These are phyloP conservation scores for Pythium rhizo-oryzae DNA, from an alignment of 352 stramenopile genomes.

Conservation along the genomic window DNA sequence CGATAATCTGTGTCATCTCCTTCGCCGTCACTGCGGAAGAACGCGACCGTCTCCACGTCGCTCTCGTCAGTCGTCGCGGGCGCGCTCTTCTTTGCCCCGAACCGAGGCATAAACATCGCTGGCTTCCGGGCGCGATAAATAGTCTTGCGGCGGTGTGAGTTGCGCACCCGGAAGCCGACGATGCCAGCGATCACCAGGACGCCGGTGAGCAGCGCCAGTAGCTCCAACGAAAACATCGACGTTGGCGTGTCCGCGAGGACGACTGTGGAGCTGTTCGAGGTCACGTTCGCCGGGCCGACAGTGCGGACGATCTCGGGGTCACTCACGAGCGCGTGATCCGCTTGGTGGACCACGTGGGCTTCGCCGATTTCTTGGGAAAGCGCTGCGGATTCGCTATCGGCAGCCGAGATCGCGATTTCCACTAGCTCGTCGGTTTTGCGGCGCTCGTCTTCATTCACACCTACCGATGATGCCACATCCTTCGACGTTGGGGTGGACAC, in stretches of 20 bases:
- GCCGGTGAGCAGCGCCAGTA: conserved; percentile 40
- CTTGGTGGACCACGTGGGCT: conserved; percentile 13
- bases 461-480: neutral
- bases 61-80: conserved; percentile 29
- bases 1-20: conserved; percentile 31
- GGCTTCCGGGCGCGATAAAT: conserved; percentile 44
- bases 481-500: no score
- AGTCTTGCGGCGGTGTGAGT: conserved; percentile 49
- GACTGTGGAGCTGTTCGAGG: no score
- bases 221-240: conserved; percentile 46
- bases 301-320: neutral
- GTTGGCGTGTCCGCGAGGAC: neutral
- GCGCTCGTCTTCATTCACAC: neutral
- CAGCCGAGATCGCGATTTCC: conserved; percentile 6
- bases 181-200: conserved; percentile 49
- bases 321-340: conserved; percentile 3
- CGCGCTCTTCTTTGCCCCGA: neutral
- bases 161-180: conserved; percentile 52
- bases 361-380: conserved; percentile 6
- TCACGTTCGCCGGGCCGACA: no score
- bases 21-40: conserved; percentile 40
- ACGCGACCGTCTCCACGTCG: conserved; percentile 46
- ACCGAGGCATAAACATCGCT: neutral
- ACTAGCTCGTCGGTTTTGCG: neutral
- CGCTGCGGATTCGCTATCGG: neutral